A percentile compares a stretch with the other conserved stretches of the same genome.
These are phyloP conservation scores for Brasilioporus rufonigricans DNA, from an alignment of 768 basidiomycete genomes.

Conservation along the genomic window DNA sequence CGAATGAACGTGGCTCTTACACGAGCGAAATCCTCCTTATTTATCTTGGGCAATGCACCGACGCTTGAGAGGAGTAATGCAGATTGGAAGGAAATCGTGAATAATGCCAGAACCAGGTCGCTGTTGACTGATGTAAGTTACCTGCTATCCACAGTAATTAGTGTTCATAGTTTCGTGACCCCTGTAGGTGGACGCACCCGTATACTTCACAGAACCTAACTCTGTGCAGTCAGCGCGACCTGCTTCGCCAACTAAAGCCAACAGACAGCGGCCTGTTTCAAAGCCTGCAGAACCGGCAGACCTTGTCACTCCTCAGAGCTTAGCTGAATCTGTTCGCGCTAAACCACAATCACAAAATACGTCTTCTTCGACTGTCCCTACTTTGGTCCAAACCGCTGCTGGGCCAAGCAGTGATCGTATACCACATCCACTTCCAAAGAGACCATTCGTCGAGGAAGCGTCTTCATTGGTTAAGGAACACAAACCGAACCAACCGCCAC, in stretches of 20 bases:
- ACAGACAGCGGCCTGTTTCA: constrained; percentile 20
- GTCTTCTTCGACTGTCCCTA: not conserved
- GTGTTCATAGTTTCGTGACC: not conserved
- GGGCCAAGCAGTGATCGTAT: constrained; percentile 7
- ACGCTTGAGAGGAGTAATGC: constrained; percentile 86
- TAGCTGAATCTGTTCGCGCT: constrained; percentile 30
- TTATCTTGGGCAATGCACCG: constrained; percentile 86
- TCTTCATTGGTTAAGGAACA: constrained; percentile 19
- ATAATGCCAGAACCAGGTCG: constrained; percentile 67
- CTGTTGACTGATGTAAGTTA: constrained; percentile 58
- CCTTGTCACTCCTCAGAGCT: constrained; percentile 39
- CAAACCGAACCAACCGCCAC: constrained; percentile 28
- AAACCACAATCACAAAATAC: constrained; percentile 20
- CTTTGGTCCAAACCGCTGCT: not conserved
- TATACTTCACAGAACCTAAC: constrained; percentile 40
- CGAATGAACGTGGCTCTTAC: constrained; percentile 99
- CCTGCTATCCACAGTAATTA: not conserved
- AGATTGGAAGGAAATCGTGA: constrained; percentile 75
- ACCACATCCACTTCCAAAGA: constrained; percentile 19
- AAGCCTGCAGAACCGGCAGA: constrained; percentile 29
- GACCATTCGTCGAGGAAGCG: constrained; percentile 15
- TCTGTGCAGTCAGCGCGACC: constrained; percentile 14
- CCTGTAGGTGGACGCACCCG: constrained; percentile 31
- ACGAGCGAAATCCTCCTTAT: constrained; percentile 92
- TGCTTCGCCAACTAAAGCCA: constrained; percentile 19